Evolutionary conservation across 2,329 filamentous ascomycete species (phyloP), one percentile per base, ranked within the genome.

Genomic region (Diplodia scrobiculata): DNA sequence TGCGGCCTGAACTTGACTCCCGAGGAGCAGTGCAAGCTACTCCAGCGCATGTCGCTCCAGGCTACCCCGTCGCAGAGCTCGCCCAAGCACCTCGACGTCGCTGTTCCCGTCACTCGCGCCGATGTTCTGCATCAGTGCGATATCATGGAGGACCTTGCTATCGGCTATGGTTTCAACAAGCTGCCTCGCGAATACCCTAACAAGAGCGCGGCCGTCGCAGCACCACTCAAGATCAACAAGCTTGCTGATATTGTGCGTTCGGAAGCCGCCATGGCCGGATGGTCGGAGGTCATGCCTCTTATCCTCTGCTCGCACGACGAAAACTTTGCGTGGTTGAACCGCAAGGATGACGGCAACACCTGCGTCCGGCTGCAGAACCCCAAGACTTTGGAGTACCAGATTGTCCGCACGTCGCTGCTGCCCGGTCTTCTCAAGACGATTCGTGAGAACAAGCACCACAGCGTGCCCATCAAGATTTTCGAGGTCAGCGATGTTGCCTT

Each of bases 241-340:
- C 89, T 99, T 48, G 86, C 86, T 68, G 96, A 99, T 74, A 96
- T 98, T 71, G 87, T 98, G 67, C 90, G 95, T 64, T 82, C 88
- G 65, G 95, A 99, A 78, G 87, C 91, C 60, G 94, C 93, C 65
- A 95, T 97, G 87, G 90, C 94, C 5, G 95, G 95, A 67, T 99
- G 95, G 95, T 89, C 87, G 65, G 95, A 99, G 81, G 94, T 97
- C 66, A 89, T 99, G 86, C 94, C 95, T 29, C 84, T 99, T 32
- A 98, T 97, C 71, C 87, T 99, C 65, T 99, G 95, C 84, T 96
- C 92, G 53, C 92, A 97, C 78, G 94, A 98, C 74, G 95, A 99
- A 84, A 99, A 99, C 82, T 99, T 98, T 77, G 89, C 85, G 67
- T 97, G 91, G 90, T 83, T 99, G 62, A 97, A 97, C 81, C 89